Conservation (phyloP, 192 early-diverging fungal species). For the Backusella morwellensis region DNA sequence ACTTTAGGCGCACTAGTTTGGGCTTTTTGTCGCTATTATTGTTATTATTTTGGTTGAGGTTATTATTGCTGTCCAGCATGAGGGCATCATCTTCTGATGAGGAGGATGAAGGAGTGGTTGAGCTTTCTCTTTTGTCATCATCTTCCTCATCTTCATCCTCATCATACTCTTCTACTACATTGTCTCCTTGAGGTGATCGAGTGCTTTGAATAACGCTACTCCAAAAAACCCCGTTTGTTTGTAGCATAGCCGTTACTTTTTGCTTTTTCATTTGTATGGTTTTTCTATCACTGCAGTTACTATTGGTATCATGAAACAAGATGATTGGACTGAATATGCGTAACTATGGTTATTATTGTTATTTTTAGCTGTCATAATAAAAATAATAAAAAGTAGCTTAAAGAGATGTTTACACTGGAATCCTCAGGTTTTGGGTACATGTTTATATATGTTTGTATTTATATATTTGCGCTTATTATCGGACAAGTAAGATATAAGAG, state of each 20-base stretch:
- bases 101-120: not conserved
- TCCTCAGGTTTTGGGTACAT: not conserved
- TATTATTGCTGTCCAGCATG: not conserved
- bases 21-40: not conserved
- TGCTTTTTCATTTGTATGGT: constrained; percentile 10
- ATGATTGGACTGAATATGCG: constrained; percentile 22
- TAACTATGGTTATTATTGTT: not conserved
- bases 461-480: not conserved
- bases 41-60: not conserved
- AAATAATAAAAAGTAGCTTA: not conserved
- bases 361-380: not conserved
- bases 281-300: not conserved
- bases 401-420: not conserved
- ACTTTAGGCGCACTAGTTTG: not conserved
- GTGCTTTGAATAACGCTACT: constrained; percentile 14
- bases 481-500: no score
- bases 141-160: not conserved
- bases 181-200: not conserved
- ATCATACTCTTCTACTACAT: not conserved
- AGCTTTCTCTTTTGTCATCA: not conserved
- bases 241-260: constrained; percentile 12
- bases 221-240: constrained; percentile 14
- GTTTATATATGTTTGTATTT: not conserved
- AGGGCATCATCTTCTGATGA: not conserved
- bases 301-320: constrained; percentile 18